phyloP scores from a whole-genome alignment of 2,329 filamentous ascomycete genomes.

The Microsporum ferrugineum region DNA sequence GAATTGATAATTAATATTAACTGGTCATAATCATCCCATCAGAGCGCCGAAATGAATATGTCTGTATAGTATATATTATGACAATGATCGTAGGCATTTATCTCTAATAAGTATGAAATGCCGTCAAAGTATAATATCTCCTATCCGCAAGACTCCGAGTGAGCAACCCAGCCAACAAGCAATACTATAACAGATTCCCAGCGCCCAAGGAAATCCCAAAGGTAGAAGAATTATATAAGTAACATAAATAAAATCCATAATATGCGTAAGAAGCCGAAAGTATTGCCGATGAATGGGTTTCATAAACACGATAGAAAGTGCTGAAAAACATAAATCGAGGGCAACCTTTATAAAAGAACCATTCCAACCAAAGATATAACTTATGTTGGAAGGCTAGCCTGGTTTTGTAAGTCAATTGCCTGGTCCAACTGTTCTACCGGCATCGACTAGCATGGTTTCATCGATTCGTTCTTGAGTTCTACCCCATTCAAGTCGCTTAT shows the following conservation, averaged over 20 bases:
- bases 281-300: neutral
- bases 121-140: neutral
- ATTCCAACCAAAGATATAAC: neutral
- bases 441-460: slow-evolving; percentile 51
- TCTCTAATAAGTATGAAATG: neutral
- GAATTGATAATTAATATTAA: neutral
- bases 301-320: neutral
- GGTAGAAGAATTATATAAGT: neutral
- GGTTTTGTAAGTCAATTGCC: neutral
- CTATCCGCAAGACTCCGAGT: neutral
- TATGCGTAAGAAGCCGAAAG: neutral
- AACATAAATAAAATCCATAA: neutral
- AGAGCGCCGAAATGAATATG: neutral
- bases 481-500: slow-evolving; percentile 72
- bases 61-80: neutral
- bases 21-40: neutral
- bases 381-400: neutral
- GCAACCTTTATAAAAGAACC: neutral
- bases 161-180: neutral
- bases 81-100: neutral
- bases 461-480: slow-evolving; percentile 43
- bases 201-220: neutral
- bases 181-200: neutral
- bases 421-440: slow-evolving; percentile 39
- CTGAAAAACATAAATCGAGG: neutral